Evolutionary conservation across 768 basidiomycete species (phyloP).

Genomic region (Boletellus ananas): DNA sequence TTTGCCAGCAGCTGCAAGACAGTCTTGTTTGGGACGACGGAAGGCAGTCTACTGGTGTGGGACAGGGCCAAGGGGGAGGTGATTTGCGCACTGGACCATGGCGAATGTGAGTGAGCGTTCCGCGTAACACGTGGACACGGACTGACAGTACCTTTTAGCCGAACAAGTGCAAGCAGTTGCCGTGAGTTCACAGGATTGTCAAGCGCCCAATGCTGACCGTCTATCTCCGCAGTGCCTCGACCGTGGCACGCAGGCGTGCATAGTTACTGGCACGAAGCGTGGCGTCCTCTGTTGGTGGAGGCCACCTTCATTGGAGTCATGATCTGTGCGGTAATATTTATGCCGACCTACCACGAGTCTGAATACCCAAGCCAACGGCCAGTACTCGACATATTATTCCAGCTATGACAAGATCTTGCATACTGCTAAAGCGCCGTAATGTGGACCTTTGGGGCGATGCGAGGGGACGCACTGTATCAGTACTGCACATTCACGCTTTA

Average conservation of each 20-base stretch:
- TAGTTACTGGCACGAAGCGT: conserved; percentile 55
- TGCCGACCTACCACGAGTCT: conserved; percentile 6
- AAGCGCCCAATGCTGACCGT: conserved; percentile 25
- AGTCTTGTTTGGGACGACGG: conserved; percentile 54
- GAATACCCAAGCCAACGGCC: conserved; percentile 3
- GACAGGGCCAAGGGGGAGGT: conserved; percentile 51
- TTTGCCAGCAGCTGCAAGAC: conserved; percentile 52
- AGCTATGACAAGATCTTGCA: conserved; percentile 28
- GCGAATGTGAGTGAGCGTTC: conserved; percentile 42
- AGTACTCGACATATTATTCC: conserved; percentile 6
- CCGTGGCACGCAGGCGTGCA: conserved; percentile 34
- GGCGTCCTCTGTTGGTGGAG: conserved; percentile 60
- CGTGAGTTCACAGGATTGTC: conserved; percentile 20
- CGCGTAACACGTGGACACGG: background rate
- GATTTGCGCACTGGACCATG: conserved; percentile 59
- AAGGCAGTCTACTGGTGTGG: conserved; percentile 59
- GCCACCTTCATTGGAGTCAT: conserved; percentile 27
- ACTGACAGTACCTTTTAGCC: conserved; percentile 22
- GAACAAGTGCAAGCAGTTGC: conserved; percentile 33
- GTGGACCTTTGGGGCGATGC: conserved; percentile 17
- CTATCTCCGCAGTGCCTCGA: conserved; percentile 41
- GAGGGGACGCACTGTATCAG: conserved; percentile 31
- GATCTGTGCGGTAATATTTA: conserved; percentile 22
- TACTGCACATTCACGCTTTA: conserved; percentile 27
- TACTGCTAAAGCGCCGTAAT: conserved; percentile 29